These are phyloP conservation scores for Tylopilus rubrobrunneus DNA, from an alignment of 768 basidiomycete genomes.

Conservation along the genomic window DNA sequence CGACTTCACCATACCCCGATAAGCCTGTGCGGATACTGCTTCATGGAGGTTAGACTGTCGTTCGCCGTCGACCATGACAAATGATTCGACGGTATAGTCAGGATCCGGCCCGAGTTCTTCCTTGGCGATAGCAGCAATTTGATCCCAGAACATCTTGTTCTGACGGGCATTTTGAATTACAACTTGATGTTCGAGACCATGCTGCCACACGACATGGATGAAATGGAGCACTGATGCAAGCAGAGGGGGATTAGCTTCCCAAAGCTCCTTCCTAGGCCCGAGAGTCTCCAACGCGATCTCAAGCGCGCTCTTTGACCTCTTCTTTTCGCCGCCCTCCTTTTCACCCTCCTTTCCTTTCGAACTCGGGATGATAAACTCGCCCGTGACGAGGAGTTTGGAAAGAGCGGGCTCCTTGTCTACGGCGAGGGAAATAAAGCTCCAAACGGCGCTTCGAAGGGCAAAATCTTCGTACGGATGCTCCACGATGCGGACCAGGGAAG, in stretches of 20 bases:
- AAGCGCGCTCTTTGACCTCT: constrained; percentile 53
- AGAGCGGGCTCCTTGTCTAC: constrained; percentile 87
- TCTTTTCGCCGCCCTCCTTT: constrained; percentile 28
- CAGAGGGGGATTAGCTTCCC: constrained; percentile 74
- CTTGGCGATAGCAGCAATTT: constrained; percentile 58
- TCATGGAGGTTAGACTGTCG: constrained; percentile 57
- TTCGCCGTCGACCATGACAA: constrained; percentile 34
- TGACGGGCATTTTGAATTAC: constrained; percentile 54
- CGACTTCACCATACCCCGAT: constrained; percentile 71
- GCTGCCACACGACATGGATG: constrained; percentile 75
- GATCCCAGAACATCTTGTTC: constrained; percentile 74
- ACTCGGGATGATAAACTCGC: constrained; percentile 55
- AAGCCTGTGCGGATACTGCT: constrained; percentile 57
- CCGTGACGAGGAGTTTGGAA: constrained; percentile 72
- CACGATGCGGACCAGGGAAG: constrained; percentile 64
- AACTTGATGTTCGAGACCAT: constrained; percentile 67
- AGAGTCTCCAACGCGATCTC: constrained; percentile 65
- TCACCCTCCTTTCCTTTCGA: constrained; percentile 39
- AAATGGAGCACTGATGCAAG: constrained; percentile 74
- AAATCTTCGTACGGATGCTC: constrained; percentile 80
- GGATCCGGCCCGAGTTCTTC: constrained; percentile 74
- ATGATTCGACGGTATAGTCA: constrained; percentile 54
- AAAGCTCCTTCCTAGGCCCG: constrained; percentile 66
- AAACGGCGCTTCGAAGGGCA: constrained; percentile 68
- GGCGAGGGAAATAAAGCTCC: constrained; percentile 79